Evolutionary conservation across 345 rosid genomes (phyloP).

Genomic region (Mercurialis annua): DNA sequence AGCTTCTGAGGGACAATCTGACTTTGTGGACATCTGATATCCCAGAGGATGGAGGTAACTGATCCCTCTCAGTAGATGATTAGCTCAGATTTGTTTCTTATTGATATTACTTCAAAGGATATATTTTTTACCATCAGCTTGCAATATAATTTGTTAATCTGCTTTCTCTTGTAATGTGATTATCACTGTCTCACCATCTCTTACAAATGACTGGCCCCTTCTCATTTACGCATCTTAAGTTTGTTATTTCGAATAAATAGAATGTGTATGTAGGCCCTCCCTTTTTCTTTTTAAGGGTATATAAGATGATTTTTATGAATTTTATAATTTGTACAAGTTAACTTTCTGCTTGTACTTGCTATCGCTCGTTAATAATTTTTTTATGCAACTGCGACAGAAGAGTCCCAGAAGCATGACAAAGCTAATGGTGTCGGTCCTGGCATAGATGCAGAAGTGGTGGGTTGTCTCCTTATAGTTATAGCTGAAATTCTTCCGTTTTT

Average conservation of each 20-base stretch:
- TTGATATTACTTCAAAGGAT: not conserved
- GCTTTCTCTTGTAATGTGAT: too few species aligned
- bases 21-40: conserved; percentile 74
- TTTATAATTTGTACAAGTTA: not conserved
- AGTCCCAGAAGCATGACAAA: conserved; percentile 45
- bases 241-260: not conserved
- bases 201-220: too few species aligned
- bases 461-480: conserved; percentile 8
- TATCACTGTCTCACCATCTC: too few species aligned
- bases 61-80: not conserved
- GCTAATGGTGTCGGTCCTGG: conserved; percentile 39
- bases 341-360: not conserved
- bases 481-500: not conserved
- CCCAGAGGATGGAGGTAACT: conserved; percentile 63
- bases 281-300: not conserved
- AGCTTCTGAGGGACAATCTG: conserved; percentile 69
- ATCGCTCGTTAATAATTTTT: not conserved
- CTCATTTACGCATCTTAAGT: too few species aligned
- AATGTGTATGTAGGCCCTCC: not conserved
- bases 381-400: conserved; percentile 30
- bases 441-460: conserved; percentile 35
- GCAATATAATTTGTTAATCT: not conserved
- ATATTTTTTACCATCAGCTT: not conserved
- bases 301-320: not conserved
- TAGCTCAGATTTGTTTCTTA: not conserved